Base-by-base conservation (phyloP, 495 filamentous ascomycete genomes). In the Aspergillus cristatus region DNA sequence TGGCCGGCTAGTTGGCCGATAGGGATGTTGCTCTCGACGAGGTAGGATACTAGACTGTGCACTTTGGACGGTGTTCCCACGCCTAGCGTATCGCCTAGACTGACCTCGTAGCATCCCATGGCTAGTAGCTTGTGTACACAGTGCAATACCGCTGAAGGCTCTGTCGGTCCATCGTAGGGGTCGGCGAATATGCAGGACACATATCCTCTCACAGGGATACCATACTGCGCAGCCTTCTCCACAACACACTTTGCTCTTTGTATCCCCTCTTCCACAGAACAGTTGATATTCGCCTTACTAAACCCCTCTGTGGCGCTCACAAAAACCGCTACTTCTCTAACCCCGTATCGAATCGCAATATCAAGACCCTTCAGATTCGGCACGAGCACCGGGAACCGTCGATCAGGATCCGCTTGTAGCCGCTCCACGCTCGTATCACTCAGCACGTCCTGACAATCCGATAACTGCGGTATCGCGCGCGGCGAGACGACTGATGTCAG, bases 401-500 rank as follows among this genome's bases (percentile, higher is more conserved):
- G 15, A 14, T 34, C 15, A 0, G 39, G 20, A 8, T 47, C 18
- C 1, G 33, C 15, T 7, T 53, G 12, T 1, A 48, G 8, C 0
- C 12, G 0, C 7, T 47, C 45, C 11, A 60, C 43, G 0, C 11
- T 12, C 0, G 37, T 4, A 38, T 43, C 33, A 0, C 32, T 18
- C 14, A 68, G 41, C 0, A 71, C 44, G 18, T 62, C 48, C 1
- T 51, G 48, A 40, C 55, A 62, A 41, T 71, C 67, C 11, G 60
- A 53, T 14, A 71, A 31, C 25, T 71, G 67, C 0, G 67, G 67
- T 3, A 71, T 44, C 5, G 53, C 60, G 14, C 50, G 54, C 8
- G 65, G 57, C 3, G 67, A 66, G 0, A 71, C 67, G 12, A 71
- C 51, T 0, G 67, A 71, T 0, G 67, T 67, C 17, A 68, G 37